Evolutionary conservation across 2,329 filamentous ascomycete species (phyloP).

Genomic region (Alternaria burnsii): DNA sequence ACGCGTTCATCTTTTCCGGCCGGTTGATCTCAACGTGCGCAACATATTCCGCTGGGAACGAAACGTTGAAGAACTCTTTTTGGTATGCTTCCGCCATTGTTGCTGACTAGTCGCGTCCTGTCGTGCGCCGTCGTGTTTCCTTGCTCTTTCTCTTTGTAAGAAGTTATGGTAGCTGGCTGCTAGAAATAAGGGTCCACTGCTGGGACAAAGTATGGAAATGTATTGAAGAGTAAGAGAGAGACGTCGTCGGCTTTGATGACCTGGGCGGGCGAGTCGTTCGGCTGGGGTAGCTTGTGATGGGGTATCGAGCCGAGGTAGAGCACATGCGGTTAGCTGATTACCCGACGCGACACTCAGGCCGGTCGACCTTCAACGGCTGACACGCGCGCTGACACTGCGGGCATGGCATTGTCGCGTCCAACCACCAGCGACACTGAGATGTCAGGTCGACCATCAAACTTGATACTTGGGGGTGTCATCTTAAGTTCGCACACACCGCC

Average conservation of each 20-base stretch:
- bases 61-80: conserved; percentile 76
- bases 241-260: conserved; percentile 14
- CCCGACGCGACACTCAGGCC: neutral
- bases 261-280: conserved; percentile 30
- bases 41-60: conserved; percentile 75
- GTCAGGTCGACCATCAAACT: fast-evolving
- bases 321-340: neutral
- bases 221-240: neutral
- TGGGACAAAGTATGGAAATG: fast-evolving
- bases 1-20: conserved; percentile 86
- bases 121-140: neutral
- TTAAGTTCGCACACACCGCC: fast-evolving
- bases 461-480: neutral
- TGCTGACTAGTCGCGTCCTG: neutral
- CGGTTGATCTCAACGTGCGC: conserved; percentile 94
- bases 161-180: no score
- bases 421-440: neutral
- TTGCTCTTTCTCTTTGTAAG: conserved; percentile 17
- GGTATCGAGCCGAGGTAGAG: conserved; percentile 9
- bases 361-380: neutral
- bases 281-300: conserved; percentile 13
- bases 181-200: fast-evolving
- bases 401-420: neutral
- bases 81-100: conserved; percentile 48
- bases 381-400: neutral